Conservation (phyloP, 306 rosid genomes). For the Astragalus glycyphyllos region DNA sequence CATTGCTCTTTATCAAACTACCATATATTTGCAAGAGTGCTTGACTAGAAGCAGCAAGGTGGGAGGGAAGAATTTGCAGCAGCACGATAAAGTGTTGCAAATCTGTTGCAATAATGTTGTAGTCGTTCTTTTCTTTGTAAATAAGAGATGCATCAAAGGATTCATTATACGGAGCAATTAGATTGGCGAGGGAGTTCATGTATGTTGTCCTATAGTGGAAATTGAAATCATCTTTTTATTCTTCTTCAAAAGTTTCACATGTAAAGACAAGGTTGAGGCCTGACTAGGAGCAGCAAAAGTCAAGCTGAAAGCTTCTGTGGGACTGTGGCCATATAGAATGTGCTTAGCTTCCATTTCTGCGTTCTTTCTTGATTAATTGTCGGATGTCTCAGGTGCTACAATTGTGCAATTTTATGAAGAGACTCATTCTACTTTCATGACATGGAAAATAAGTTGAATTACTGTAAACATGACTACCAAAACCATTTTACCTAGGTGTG, state of each 20-base stretch:
- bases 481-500: slow-evolving; percentile 22
- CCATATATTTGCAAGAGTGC: neutral
- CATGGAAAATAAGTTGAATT: slow-evolving; percentile 31
- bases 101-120: slow-evolving; percentile 4
- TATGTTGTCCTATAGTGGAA: slow-evolving; percentile 10
- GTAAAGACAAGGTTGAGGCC: slow-evolving; percentile 1
- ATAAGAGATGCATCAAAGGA: slow-evolving; percentile 40
- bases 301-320: slow-evolving; percentile 1
- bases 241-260: neutral
- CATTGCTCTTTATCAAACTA: slow-evolving; percentile 23
- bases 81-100: slow-evolving; percentile 21
- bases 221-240: slow-evolving; percentile 17
- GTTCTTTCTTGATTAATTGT: slow-evolving; percentile 7
- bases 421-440: slow-evolving; percentile 6
- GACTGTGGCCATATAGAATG: slow-evolving; percentile 3
- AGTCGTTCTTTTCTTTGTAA: slow-evolving; percentile 24
- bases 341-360: slow-evolving; percentile 11
- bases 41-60: slow-evolving; percentile 29
- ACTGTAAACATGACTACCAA: neutral
- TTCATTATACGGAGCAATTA: slow-evolving; percentile 27
- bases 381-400: slow-evolving; percentile 11
- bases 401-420: slow-evolving; percentile 3
- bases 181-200: slow-evolving; percentile 21
- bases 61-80: slow-evolving; percentile 34
- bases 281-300: slow-evolving; percentile 31